Conservation (phyloP, 148 eudicot genomes). For the Rhododendron vialii region DNA sequence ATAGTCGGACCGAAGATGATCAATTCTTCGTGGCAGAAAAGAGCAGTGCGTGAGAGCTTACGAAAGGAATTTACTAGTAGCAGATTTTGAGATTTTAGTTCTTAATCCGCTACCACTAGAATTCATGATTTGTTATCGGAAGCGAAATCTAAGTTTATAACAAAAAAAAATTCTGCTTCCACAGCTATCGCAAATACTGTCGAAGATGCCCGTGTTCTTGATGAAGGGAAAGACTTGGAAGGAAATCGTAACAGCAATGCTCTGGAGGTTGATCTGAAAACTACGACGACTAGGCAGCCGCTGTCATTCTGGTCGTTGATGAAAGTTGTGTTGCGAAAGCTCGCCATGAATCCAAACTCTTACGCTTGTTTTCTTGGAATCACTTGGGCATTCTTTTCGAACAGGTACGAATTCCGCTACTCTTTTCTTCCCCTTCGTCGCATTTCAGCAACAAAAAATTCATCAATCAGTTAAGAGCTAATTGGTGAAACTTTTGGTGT, state of each 20-base stretch:
- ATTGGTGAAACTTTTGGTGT: background rate
- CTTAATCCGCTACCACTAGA: no score
- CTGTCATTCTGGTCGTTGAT: slow-evolving; percentile 43
- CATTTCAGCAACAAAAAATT: background rate
- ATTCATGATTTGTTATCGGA: background rate
- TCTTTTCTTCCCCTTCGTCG: background rate
- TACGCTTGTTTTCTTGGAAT: slow-evolving; percentile 73
- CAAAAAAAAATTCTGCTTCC: background rate
- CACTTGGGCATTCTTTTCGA: slow-evolving; percentile 63
- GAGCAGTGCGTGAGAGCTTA: background rate
- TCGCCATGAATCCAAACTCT: slow-evolving; percentile 61
- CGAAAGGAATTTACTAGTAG: background rate
- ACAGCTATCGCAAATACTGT: slow-evolving; percentile 1
- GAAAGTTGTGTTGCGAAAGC: slow-evolving; percentile 51
- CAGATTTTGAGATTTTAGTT: no score
- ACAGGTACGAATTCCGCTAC: slow-evolving; percentile 33
- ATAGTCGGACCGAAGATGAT: slow-evolving; percentile 27
- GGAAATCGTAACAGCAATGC: background rate
- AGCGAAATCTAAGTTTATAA: background rate
- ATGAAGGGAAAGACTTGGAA: slow-evolving; percentile 35
- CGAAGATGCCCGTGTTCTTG: slow-evolving; percentile 1
- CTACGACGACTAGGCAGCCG: background rate
- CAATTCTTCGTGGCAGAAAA: background rate
- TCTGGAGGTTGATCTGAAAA: background rate
- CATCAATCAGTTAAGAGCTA: background rate